Percentiles rank a stretch among this genome's conserved stretches.
Evolutionary conservation across 371 early-diverging fungal genomes (phyloP).

Genomic region (Mucor sp.): DNA sequence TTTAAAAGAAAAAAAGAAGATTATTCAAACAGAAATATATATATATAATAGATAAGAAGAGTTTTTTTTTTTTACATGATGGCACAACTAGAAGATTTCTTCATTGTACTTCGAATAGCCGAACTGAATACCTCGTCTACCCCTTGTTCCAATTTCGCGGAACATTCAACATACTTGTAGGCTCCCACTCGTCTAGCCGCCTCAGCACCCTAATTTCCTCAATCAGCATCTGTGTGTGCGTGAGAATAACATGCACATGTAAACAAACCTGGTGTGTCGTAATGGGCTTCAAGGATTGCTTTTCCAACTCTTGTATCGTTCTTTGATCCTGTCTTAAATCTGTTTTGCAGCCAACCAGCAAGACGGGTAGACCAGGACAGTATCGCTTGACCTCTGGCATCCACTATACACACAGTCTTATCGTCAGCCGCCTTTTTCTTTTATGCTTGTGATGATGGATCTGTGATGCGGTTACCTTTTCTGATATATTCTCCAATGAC

Average conservation of each 20-base stretch:
- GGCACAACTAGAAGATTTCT: conserved; percentile 14
- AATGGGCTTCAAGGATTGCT: conserved; percentile 24
- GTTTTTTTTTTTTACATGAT: conserved; percentile 16
- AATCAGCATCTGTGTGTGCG: not conserved
- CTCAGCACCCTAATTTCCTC: conserved; percentile 17
- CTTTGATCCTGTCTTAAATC: conserved; percentile 50
- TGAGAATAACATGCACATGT: not conserved
- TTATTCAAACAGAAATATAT: not conserved
- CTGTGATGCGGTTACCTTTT: conserved; percentile 12
- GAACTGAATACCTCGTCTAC: conserved; percentile 30
- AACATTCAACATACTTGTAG: conserved; percentile 32
- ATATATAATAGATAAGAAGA: not conserved
- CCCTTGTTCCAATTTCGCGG: conserved; percentile 33
- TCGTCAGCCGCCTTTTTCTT: not conserved
- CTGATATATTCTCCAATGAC: conserved; percentile 43
- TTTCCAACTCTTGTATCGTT: conserved; percentile 26
- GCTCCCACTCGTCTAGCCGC: conserved; percentile 31
- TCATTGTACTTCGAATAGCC: conserved; percentile 27
- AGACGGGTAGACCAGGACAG: conserved; percentile 46
- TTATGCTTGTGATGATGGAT: not conserved
- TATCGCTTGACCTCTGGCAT: conserved; percentile 48
- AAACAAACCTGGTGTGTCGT: conserved; percentile 35
- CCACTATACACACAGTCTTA: conserved; percentile 38
- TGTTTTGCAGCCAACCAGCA: conserved; percentile 52
- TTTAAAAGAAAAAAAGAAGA: not conserved